Evolutionary conservation across 208 protist genomes (phyloP), one percentile per base, ranked within the genome.

Genomic region (Balamuthia mandrillaris): DNA sequence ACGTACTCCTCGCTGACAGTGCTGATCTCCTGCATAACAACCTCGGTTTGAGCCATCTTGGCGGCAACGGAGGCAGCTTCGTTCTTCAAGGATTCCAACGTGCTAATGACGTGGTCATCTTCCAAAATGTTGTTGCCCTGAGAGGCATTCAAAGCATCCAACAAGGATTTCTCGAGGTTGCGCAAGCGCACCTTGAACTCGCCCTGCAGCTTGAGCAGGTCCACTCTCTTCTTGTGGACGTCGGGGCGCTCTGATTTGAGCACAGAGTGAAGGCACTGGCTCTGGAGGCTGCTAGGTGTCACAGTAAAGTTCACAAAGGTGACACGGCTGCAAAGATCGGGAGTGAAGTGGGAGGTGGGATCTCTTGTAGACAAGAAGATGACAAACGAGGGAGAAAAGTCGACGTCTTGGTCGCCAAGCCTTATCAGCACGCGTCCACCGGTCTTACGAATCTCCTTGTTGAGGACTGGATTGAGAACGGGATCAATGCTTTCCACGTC

Each of bases 401-500:
- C 98, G 5, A 99, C 96, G 51, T 99, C 98, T 74, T 98, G 95
- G 51, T 96, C 92, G 29, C 97, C 98, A 49, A 99, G 91, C 45
- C 94, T 95, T 29, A 98, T 96, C 65, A 99, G 89, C 60, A 92
- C 87, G 85, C 97, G 94, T 27, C 98, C 97, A 66, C 97, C 97
- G 24, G 92, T 95, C 78, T 95, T 96, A 60, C 91, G 92, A 24
- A 99, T 92, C 88, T 99, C 97, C 16, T 95, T 91, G 87, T 99
- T 99, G 29, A 99, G 90, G 37, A 99, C 94, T 44, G 98, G 98
- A 74, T 96, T 96, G 16, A 99, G 88, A 2, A 99, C 93, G 33
- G 97, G 98, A 91, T 99, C 98, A 77, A 99, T 94, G 47, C 95
- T 91, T 91, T 99, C 99, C 27, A 97, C 98, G 90, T 99, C 98